phyloP scores from a whole-genome alignment of 345 rosid species.

The Triadica sebifera region DNA sequence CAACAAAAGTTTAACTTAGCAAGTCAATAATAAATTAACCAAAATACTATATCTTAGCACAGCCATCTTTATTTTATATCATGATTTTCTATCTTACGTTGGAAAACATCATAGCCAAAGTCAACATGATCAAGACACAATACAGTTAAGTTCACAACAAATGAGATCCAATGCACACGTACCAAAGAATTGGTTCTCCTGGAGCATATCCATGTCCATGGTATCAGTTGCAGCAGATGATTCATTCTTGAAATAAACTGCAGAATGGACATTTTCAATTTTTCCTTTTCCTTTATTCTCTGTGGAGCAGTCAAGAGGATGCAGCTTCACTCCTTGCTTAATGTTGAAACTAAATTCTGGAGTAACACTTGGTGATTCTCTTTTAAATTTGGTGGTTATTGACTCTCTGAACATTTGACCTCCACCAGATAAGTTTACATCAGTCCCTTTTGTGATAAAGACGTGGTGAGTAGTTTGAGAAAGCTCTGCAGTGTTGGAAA shows the following conservation, averaged over 20 bases:
- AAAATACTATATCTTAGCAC: neutral
- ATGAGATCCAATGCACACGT: constrained; percentile 6
- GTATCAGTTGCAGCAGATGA: constrained; percentile 72
- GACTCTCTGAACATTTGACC: constrained; percentile 38
- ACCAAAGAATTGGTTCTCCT: constrained; percentile 45
- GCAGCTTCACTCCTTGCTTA: constrained; percentile 53
- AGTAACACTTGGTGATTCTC: constrained; percentile 43
- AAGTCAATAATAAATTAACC: neutral
- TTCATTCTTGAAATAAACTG: constrained; percentile 39
- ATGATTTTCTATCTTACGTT: neutral
- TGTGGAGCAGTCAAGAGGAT: constrained; percentile 53
- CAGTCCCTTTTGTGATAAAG: constrained; percentile 39
- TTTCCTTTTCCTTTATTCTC: constrained; percentile 44
- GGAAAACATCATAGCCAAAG: neutral
- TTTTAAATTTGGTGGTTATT: constrained; percentile 42
- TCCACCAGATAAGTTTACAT: constrained; percentile 37
- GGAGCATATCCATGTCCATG: constrained; percentile 62
- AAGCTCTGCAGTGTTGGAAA: constrained; percentile 20
- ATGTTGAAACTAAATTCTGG: constrained; percentile 36
- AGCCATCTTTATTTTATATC: neutral
- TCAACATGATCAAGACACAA: neutral
- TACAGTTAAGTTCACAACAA: neutral
- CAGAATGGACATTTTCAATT: constrained; percentile 21
- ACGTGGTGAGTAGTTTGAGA: constrained; percentile 40
- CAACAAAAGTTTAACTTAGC: constrained; percentile 17